These are phyloP conservation scores for Lactifluus hygrophoroides DNA, from an alignment of 768 basidiomycete species.

Conservation along the genomic window DNA sequence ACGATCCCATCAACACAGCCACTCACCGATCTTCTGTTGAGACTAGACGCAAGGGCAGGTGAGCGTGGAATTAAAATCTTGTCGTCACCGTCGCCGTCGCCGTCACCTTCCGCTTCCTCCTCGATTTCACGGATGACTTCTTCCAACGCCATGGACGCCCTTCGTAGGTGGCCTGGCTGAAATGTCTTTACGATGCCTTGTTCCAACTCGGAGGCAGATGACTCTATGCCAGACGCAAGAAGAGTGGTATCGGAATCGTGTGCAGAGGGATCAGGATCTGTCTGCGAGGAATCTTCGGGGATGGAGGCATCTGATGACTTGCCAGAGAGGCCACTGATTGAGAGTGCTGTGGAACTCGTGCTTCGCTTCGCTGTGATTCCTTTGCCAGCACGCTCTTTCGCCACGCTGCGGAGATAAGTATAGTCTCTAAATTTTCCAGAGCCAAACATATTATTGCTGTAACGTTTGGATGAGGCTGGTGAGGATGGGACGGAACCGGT, in stretches of 20 bases:
- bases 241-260: conserved; percentile 10
- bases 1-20: not conserved
- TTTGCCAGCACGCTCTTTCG: conserved; percentile 28
- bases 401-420: conserved; percentile 51
- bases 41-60: conserved; percentile 22
- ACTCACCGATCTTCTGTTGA: conserved; percentile 15
- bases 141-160: conserved; percentile 68
- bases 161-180: conserved; percentile 43
- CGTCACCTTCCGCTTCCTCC: conserved; percentile 47
- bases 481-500: conserved; percentile 31
- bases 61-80: conserved; percentile 70
- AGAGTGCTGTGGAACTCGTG: conserved; percentile 13
- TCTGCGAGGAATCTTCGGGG: conserved; percentile 10
- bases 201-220: conserved; percentile 28
- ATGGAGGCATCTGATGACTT: conserved; percentile 10
- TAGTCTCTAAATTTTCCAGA: conserved; percentile 75
- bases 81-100: conserved; percentile 37
- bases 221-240: conserved; percentile 23
- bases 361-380: conserved; percentile 35
- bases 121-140: conserved; percentile 73
- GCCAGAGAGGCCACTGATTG: conserved; percentile 2
- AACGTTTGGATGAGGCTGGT: conserved; percentile 48
- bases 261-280: conserved; percentile 4
- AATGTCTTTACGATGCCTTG: conserved; percentile 42
- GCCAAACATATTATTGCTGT: conserved; percentile 82